A percentile compares a stretch with the other conserved stretches of the same genome.
Evolutionary conservation across 2,329 filamentous ascomycete species (phyloP).

Genomic region (Arachnopeziza araneosa): DNA sequence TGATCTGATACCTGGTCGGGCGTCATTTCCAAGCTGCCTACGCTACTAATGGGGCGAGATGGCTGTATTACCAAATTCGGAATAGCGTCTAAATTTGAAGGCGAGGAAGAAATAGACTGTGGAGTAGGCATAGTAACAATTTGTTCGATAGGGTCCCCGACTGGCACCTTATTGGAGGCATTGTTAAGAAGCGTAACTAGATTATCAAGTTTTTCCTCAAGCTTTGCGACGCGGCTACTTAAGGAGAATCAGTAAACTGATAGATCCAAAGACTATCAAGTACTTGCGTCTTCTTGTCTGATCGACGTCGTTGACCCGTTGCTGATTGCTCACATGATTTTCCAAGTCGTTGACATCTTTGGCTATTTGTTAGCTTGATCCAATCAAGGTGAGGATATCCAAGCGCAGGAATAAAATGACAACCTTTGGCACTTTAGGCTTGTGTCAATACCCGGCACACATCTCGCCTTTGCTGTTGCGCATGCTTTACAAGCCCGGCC

Average conservation of each 20-base stretch:
- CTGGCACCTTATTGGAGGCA: not conserved
- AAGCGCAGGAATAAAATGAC: not conserved
- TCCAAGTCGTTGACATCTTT: not conserved
- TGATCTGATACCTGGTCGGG: not conserved
- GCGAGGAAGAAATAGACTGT: not conserved
- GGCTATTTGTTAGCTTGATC: not conserved
- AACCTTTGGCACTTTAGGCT: not conserved
- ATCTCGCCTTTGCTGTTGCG: not conserved
- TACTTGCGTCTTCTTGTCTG: not conserved
- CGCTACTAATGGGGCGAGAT: not conserved
- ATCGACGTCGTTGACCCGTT: not conserved
- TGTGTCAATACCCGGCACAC: not conserved
- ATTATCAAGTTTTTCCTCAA: conserved; percentile 15
- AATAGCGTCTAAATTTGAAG: not conserved
- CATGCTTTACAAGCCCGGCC: not conserved
- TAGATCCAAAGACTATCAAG: not conserved
- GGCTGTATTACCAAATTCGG: not conserved
- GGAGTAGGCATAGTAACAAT: not conserved
- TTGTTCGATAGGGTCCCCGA: not conserved
- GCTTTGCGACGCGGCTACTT: conserved; percentile 8
- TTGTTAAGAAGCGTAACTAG: conserved; percentile 9
- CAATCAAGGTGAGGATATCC: not conserved
- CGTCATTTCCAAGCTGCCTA: not conserved
- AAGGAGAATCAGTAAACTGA: not conserved
- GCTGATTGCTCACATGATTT: not conserved